Conservation (phyloP, 75 land plant species). For the Gnetum montanum region DNA sequence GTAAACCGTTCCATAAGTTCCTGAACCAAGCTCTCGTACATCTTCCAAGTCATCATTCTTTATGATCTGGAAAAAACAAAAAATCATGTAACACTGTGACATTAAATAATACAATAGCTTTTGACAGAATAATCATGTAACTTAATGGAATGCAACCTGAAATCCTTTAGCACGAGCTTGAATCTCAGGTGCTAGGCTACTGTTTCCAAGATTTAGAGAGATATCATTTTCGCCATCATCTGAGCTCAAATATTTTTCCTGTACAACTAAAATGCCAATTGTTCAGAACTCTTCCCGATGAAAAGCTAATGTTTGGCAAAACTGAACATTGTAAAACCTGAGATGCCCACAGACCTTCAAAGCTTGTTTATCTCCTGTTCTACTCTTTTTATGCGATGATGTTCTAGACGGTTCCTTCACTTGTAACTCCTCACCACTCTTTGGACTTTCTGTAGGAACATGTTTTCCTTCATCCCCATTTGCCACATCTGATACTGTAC, state of each 20-base stretch:
- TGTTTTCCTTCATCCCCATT: background rate
- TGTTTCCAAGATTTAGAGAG: conserved; percentile 13
- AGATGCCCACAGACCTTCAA: too few relatives aligned
- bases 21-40: conserved; percentile 21
- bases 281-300: too few relatives aligned
- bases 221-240: conserved; percentile 31
- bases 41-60: conserved; percentile 23
- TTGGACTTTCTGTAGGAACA: background rate
- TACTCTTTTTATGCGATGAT: too few relatives aligned
- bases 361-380: too few relatives aligned
- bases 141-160: too few relatives aligned
- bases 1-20: conserved; percentile 24
- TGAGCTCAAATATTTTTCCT: conserved; percentile 20
- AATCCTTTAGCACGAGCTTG: conserved; percentile 65
- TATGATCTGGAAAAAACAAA: conserved; percentile 11
- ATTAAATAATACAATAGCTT: too few relatives aligned
- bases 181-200: conserved; percentile 54
- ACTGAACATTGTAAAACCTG: too few relatives aligned
- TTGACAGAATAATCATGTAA: background rate
- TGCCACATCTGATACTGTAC: too few relatives aligned
- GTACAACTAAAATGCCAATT: background rate
- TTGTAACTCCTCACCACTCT: background rate
- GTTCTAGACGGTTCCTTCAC: too few relatives aligned
- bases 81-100: background rate
- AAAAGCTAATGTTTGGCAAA: too few relatives aligned